phyloP scores from a whole-genome alignment of 169 alveolate species.

The Plasmodium cynomolgi region DNA sequence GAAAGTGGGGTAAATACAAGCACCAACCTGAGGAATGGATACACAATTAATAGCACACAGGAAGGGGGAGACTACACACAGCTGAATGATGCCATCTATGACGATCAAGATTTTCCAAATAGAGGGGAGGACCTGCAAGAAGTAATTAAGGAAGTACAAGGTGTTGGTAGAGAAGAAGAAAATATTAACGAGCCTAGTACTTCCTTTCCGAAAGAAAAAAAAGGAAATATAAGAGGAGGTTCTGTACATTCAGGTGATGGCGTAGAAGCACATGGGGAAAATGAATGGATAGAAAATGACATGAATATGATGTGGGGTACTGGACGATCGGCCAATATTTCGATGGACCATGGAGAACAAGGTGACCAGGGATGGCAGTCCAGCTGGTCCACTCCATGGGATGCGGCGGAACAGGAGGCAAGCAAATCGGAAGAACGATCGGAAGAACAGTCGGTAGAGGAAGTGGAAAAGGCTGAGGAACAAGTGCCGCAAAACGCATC shows the following conservation, averaged over 20 bases:
- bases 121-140: not conserved
- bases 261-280: not conserved
- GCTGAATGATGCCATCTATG: not conserved
- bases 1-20: not conserved
- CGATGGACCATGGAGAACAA: not conserved
- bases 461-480: not conserved
- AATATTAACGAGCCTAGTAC: not conserved
- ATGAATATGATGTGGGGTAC: not conserved
- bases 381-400: not conserved
- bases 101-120: not conserved
- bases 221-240: not conserved
- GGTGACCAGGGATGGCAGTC: not conserved
- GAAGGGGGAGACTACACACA: not conserved
- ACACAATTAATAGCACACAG: not conserved
- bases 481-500: not conserved
- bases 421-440: too few species aligned
- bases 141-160: not conserved
- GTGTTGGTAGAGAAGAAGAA: not conserved
- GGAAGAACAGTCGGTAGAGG: too few species aligned
- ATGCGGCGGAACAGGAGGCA: not conserved
- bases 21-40: constrained; percentile 9
- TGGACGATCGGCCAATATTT: not conserved
- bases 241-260: not conserved
- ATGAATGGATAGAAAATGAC: not conserved
- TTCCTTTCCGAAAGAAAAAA: not conserved